These are phyloP conservation scores for Lichtheimia hyalospora DNA, from an alignment of 371 early-diverging fungal species.

Conservation along the genomic window DNA sequence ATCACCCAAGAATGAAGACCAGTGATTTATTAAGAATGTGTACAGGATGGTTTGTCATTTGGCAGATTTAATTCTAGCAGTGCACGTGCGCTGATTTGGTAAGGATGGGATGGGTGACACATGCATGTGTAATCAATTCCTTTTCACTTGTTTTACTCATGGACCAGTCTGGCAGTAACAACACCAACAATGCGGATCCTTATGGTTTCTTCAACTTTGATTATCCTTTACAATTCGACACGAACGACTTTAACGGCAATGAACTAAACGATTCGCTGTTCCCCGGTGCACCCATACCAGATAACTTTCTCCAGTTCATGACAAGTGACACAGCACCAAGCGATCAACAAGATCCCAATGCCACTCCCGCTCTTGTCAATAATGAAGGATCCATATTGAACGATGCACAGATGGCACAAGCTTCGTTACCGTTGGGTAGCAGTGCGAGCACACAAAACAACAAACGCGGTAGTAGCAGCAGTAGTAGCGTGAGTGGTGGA, in stretches of 20 bases:
- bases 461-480: constrained; percentile 1
- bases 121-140: no score
- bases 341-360: constrained; percentile 3
- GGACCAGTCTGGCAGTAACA: no score
- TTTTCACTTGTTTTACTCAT: no score
- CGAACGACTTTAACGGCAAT: not conserved
- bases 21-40: no score
- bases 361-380: not conserved
- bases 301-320: constrained; percentile 15
- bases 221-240: constrained; percentile 9
- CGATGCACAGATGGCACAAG: no score
- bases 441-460: not conserved
- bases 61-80: no score
- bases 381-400: no score
- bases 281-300: constrained; percentile 2
- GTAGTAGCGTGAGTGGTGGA: not conserved
- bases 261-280: not conserved
- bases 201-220: constrained; percentile 7
- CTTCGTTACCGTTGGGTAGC: no score
- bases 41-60: no score
- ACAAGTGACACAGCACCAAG: constrained; percentile 4
- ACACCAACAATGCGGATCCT: not conserved
- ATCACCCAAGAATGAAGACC: no score
- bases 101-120: no score
- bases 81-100: no score